A percentile compares a stretch with the other conserved stretches of the same genome.
Evolutionary conservation across 1,284 basidiomycete species (phyloP).

Genomic region (Calocybe gambosa): DNA sequence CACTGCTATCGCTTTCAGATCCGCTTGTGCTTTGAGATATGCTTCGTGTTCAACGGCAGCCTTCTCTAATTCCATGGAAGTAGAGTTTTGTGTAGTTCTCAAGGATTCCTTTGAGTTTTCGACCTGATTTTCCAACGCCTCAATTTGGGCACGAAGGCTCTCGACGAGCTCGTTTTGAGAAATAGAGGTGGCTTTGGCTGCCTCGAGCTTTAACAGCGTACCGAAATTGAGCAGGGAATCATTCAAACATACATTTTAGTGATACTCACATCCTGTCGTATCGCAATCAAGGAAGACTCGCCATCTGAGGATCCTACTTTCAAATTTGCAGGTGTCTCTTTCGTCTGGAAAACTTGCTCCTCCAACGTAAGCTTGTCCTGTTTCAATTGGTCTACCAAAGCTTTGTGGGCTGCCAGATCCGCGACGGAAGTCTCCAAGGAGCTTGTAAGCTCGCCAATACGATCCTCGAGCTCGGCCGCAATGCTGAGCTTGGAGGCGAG

Average conservation of each 20-base stretch:
- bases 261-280: slow-evolving; percentile 45
- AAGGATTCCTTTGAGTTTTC: slow-evolving; percentile 47
- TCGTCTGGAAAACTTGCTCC: slow-evolving; percentile 38
- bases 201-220: slow-evolving; percentile 39
- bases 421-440: slow-evolving; percentile 43
- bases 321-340: slow-evolving; percentile 35
- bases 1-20: slow-evolving; percentile 50
- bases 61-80: slow-evolving; percentile 35
- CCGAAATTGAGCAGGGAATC: neutral
- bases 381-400: slow-evolving; percentile 40
- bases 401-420: slow-evolving; percentile 42
- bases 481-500: slow-evolving; percentile 45
- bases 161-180: slow-evolving; percentile 41
- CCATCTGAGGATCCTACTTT: slow-evolving; percentile 35
- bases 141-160: slow-evolving; percentile 44
- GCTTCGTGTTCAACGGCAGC: slow-evolving; percentile 59
- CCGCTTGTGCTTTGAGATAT: slow-evolving; percentile 55
- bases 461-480: slow-evolving; percentile 44
- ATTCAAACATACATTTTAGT: slow-evolving; percentile 3
- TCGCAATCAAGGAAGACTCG: slow-evolving; percentile 30
- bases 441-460: slow-evolving; percentile 43
- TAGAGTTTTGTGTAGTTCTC: slow-evolving; percentile 40
- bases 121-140: slow-evolving; percentile 46
- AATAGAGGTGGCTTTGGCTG: slow-evolving; percentile 34
- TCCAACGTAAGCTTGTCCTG: slow-evolving; percentile 43